Evolutionary conservation across 129 eudicot species (phyloP), one percentile per base, ranked within the genome.

Genomic region (Artemisia argyi): DNA sequence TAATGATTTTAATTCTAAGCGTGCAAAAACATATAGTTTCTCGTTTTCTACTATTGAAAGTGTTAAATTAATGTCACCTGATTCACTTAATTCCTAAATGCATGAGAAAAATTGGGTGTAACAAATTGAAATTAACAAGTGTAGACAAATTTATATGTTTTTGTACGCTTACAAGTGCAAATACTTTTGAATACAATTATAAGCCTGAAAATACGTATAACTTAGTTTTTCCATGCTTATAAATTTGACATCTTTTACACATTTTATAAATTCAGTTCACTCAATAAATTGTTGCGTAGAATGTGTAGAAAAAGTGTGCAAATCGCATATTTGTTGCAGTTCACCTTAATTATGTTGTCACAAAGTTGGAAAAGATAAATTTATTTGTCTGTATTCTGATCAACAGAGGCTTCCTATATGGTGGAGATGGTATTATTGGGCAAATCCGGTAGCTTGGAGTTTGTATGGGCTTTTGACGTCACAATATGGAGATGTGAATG

Each of bases 371-470:
- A 35, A 35, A 35, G 15, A 6, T 53, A 54, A 32, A 12, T 15
- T 50, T 68, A 26, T 47, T 17, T 42, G 30, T 13, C 8, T 73
- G 54, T 48, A 24, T 72, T 61, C 18, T 63, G 14, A 47, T 51
- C 22, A 56, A 14, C 83, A 91, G 97, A 89, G 89, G 80, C 84
- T 92, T 50, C 98, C 98, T 1, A 59, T 85, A 71, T 92, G 95
- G 88, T 92, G 98, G 98, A 84, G 96, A 83, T 92, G 98, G 98
- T 89, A 87, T 78, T 92, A 89, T 56, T 92, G 96, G 96, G 96
- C 85, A 4, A 89, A 89, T 79, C 98, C 98, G 7, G 81, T 89
- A 68, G 91, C 98, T 5, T 92, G 98, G 98, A 92, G 95, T 63
- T 85, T 92, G 39, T 89, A 92, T 53, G 98, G 98, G 30, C 95